Percentiles rank a stretch among this genome's conserved stretches.
Evolutionary conservation across 2,329 filamentous ascomycete species (phyloP).

Genomic region (Xylaria sp.): DNA sequence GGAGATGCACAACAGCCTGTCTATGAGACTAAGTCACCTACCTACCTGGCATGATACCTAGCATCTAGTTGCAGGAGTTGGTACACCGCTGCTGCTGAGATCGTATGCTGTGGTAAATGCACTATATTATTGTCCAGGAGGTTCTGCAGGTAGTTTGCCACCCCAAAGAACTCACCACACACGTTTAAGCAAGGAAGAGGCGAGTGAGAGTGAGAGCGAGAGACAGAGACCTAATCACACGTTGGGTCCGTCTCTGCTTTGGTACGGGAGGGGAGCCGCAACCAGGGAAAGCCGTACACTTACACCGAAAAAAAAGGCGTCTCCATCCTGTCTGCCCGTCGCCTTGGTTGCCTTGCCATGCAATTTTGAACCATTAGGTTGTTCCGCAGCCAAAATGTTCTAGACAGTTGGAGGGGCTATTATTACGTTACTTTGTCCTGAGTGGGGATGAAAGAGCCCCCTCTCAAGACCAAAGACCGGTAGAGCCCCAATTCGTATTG

Average conservation of each 20-base stretch:
- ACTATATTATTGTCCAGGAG: slow-evolving; percentile 12
- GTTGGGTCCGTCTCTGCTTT: slow-evolving; percentile 7
- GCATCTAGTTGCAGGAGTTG: neutral
- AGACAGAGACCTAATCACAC: slow-evolving; percentile 33
- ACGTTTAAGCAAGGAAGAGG: slow-evolving; percentile 12
- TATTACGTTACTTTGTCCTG: slow-evolving; percentile 6
- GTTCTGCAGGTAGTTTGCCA: slow-evolving; percentile 27
- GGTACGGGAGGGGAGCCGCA: slow-evolving; percentile 21
- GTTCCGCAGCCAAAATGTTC: slow-evolving; percentile 19
- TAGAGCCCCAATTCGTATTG: slow-evolving; percentile 6
- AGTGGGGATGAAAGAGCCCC: slow-evolving; percentile 7
- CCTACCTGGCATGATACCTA: neutral
- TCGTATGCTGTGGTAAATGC: slow-evolving; percentile 27
- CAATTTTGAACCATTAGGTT: slow-evolving; percentile 13
- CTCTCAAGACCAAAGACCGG: neutral
- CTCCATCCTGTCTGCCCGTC: slow-evolving; percentile 8
- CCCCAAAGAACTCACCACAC: slow-evolving; percentile 29
- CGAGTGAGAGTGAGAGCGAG: too few relatives aligned
- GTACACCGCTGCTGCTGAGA: slow-evolving; percentile 31
- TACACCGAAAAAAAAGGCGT: slow-evolving; percentile 43
- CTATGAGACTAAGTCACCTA: slow-evolving; percentile 10
- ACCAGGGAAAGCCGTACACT: slow-evolving; percentile 25
- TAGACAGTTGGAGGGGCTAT: slow-evolving; percentile 3
- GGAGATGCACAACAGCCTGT: slow-evolving; percentile 10
- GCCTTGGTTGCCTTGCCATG: slow-evolving; percentile 18